Conservation (phyloP, 177 flowering plant species). For the Vitis hybrid region DNA sequence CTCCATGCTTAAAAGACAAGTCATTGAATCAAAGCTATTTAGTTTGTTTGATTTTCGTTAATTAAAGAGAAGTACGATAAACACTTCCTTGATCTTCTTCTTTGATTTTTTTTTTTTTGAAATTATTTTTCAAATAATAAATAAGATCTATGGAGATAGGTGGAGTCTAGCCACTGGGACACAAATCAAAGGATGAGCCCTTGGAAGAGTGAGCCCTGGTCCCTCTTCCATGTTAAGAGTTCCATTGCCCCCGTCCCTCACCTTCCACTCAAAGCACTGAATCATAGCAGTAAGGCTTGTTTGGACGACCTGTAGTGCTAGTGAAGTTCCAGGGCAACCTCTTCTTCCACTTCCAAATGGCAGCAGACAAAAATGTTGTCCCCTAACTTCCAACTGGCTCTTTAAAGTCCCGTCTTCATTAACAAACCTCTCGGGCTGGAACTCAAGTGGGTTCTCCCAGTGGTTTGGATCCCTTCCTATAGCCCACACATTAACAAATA, state of each 20-base stretch:
- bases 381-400: slow-evolving; percentile 33
- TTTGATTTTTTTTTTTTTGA: no score
- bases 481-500: slow-evolving; percentile 44
- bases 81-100: no score
- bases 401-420: slow-evolving; percentile 5
- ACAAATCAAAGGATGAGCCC: slow-evolving; percentile 28
- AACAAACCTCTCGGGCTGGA: slow-evolving; percentile 53
- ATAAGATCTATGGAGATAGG: no score
- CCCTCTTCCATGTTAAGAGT: slow-evolving; percentile 27
- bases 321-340: slow-evolving; percentile 48
- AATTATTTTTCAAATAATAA: no score
- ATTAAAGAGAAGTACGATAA: no score
- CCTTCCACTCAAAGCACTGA: slow-evolving; percentile 59
- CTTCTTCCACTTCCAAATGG: slow-evolving; percentile 66
- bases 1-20: no score
- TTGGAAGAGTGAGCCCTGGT: slow-evolving; percentile 18
- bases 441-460: slow-evolving; percentile 48
- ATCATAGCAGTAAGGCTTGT: slow-evolving; percentile 35
- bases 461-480: slow-evolving; percentile 39
- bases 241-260: slow-evolving; percentile 15
- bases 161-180: slow-evolving; percentile 24
- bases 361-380: slow-evolving; percentile 33
- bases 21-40: no score
- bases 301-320: slow-evolving; percentile 38
- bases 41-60: no score